Base-by-base conservation (phyloP, 805 yeast species). In the Sugiyamaella americana region DNA sequence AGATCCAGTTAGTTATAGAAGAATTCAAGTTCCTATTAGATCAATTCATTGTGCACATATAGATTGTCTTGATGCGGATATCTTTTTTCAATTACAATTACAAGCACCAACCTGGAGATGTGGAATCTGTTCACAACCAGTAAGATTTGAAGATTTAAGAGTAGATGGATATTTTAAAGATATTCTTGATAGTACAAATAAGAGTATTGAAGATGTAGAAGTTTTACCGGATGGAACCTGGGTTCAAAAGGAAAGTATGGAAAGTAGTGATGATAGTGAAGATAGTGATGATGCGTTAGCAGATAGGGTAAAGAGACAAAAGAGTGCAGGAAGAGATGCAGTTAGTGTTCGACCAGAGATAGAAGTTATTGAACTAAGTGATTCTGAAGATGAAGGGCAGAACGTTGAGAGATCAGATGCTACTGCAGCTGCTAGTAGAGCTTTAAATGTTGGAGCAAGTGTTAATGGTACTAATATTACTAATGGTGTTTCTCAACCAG, bases 51-150 rank as follows among this genome's bases (percentile, higher is more conserved):
- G 98, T 65, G 68, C 74, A 30, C 98, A 93, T 64, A 66, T 87
- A 13, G 91, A 85, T 57, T 89, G 98, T 60, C 87, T 89, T 62
- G 98, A 93, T 64, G 89, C 86, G 0, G 62, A 72, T 30, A 77
- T 85, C 38, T 93, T 76, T 59, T 56, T 93, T 6, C 76, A 79
- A 57, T 71, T 88, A 38, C 98, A 91, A 61, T 71, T 72, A 46
- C 91, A 84, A 59, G 78, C 84, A 0, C 84, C 96, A 0, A 77
- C 85, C 0, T 91, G 97, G 97, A 67, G 68, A 43, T 93, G 98
- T 59, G 96, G 97, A 0, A 73, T 87, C 2, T 93, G 98, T 61
- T 76, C 75, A 51, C 67, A 65, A 3, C 59, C 59, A 2, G 66
- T 87, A 2, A 64, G 69, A 1, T 67, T 80, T 13, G 73, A 74